Base-by-base conservation (phyloP, 2,329 filamentous ascomycete genomes). In the Pseudogymnoascus sp. region DNA sequence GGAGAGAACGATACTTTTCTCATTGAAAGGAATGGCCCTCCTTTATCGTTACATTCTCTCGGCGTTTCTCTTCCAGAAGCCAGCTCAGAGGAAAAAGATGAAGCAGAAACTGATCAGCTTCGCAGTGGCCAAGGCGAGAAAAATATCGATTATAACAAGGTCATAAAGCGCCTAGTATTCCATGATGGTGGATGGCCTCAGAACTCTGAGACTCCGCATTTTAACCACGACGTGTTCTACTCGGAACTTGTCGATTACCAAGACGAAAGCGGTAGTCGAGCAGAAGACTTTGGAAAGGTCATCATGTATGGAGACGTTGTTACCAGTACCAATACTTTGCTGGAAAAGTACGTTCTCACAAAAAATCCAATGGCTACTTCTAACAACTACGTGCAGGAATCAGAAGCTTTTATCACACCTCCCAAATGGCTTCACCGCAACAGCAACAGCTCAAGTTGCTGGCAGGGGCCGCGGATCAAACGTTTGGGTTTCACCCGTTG, bases 401-500 rank as follows among this genome's bases (percentile, higher is more conserved):
- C 84, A 86, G 0, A 85, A 86, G 31, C 79, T 97, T 23, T 84
- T 97, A 37, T 83, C 87, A 4, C 85, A 82, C 50, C 81, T 97
- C 0, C 91, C 93, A 0, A 87, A 84, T 0, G 95, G 95, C n/a
- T 92, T 96, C 73, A 96, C 93, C 0, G 81, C 91, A 10, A 89
- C 89, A 0, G 93, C 95, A 0, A 95, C 92, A 0, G 91, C 89
- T 0, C 93, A 97, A 74, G 81, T 97, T 5, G 90, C 93, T 0
- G 95, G 89, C 6, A 87, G 95, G 38, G 95, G 95, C 6, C 88
- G 95, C 8, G 95, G 95, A 3, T 87, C 84, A 34, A 99, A 99
- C 70, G 90, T 97, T 65, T 99, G 95, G 95, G 86, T 99, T 4
- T 91, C 93, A 0, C 95, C 95, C 0, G 84, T 90, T 0, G 95